phyloP scores from a whole-genome alignment of 2,329 filamentous ascomycete genomes.

The Cercospora canescens region DNA sequence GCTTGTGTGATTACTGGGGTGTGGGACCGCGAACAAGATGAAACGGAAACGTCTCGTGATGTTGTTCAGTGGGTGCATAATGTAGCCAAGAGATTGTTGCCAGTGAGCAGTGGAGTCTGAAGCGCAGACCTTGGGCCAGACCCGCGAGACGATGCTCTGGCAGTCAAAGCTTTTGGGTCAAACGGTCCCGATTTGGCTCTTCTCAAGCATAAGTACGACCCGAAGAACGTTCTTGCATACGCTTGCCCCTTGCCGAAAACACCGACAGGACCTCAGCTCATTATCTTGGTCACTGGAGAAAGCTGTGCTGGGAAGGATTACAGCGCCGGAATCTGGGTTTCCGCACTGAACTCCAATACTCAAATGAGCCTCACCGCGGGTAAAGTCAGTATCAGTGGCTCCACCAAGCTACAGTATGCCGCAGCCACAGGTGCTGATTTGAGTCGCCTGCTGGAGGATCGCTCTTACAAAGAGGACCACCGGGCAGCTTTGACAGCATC shows the following conservation, averaged over 20 bases:
- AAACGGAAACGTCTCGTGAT: constrained; percentile 40
- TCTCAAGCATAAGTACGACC: constrained; percentile 26
- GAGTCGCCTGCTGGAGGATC: constrained; percentile 52
- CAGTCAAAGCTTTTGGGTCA: constrained; percentile 57
- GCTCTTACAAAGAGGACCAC: constrained; percentile 63
- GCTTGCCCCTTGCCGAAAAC: constrained; percentile 54
- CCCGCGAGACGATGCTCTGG: constrained; percentile 56
- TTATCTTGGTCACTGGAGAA: constrained; percentile 59
- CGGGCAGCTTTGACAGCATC: constrained; percentile 54
- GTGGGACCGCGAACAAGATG: constrained; percentile 58
- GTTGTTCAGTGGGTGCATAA: constrained; percentile 59
- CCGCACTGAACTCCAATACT: constrained; percentile 31
- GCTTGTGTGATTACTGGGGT: constrained; percentile 65
- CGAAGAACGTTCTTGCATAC: constrained; percentile 44
- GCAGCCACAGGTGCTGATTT: constrained; percentile 50
- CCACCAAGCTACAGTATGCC: constrained; percentile 60
- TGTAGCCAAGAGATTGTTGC: constrained; percentile 49
- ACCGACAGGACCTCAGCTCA: constrained; percentile 45
- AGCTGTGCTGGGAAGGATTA: constrained; percentile 62
- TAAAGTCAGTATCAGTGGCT: constrained; percentile 58
- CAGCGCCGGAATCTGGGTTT: constrained; percentile 55
- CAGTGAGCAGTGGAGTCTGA: constrained; percentile 54
- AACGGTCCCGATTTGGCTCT: constrained; percentile 53
- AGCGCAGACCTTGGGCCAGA: constrained; percentile 64
- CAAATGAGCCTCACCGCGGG: constrained; percentile 39